Evolutionary conservation across 1,284 basidiomycete species (phyloP).

Genomic region (Heterobasidion annosum): DNA sequence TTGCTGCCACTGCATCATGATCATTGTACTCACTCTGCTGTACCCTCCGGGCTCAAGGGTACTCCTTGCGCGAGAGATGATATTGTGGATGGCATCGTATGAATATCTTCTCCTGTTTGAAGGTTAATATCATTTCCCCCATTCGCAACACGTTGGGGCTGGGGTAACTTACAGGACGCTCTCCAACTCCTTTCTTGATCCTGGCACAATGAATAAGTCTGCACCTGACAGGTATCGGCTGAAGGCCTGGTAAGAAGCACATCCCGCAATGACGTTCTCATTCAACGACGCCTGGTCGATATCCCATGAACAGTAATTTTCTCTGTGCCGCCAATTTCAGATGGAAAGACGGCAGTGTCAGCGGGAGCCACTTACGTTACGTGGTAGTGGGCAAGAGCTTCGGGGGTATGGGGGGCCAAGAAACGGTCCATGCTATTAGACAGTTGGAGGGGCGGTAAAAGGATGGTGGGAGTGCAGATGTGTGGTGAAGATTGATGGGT

Average conservation of each 20-base stretch:
- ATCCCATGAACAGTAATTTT: constrained; percentile 62
- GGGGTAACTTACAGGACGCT: constrained; percentile 52
- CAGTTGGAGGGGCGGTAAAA: neutral
- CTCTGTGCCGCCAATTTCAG: constrained; percentile 28
- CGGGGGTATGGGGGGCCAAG: constrained; percentile 61
- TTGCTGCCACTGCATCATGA: constrained; percentile 1
- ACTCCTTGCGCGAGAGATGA: constrained; percentile 57
- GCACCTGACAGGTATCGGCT: constrained; percentile 28
- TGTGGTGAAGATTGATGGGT: neutral
- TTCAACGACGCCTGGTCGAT: constrained; percentile 56
- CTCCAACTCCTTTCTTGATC: constrained; percentile 55
- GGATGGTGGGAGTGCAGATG: constrained; percentile 1
- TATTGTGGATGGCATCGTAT: constrained; percentile 72
- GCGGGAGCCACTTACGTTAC: constrained; percentile 42
- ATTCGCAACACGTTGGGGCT: constrained; percentile 2
- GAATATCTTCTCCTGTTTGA: constrained; percentile 38
- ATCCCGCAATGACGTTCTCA: constrained; percentile 64
- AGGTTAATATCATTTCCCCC: neutral
- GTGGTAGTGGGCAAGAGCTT: constrained; percentile 61
- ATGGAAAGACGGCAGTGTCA: constrained; percentile 6
- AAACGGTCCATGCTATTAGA: constrained; percentile 50
- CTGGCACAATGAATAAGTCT: constrained; percentile 63
- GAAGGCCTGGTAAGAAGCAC: constrained; percentile 35
- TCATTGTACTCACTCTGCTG: constrained; percentile 45
- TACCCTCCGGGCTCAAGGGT: constrained; percentile 63